Percentiles rank a stretch among this genome's conserved stretches.
phyloP scores from a whole-genome alignment of 257 asterid genomes.

The Nicotiana paniculata region DNA sequence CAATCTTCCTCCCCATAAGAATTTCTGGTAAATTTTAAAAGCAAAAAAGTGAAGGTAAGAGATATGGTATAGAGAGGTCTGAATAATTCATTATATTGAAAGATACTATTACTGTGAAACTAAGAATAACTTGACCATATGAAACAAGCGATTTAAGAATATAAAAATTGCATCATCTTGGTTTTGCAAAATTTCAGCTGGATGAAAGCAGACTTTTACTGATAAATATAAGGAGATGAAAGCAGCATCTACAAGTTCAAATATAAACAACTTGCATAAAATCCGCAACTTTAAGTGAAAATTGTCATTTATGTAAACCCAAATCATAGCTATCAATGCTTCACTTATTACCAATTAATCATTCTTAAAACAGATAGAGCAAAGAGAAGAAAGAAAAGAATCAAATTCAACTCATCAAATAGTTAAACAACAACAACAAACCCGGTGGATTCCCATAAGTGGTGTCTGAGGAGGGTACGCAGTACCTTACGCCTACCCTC shows the following conservation, averaged over 20 bases:
- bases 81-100: background rate
- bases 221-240: background rate
- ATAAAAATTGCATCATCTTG: background rate
- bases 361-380: background rate
- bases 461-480: no score
- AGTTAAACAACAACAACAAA: background rate
- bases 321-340: background rate
- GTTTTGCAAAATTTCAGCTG: background rate
- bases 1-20: constrained; percentile 87
- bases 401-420: background rate
- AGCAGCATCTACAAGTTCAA: background rate
- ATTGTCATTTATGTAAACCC: background rate
- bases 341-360: background rate
- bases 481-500: no score
- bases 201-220: background rate
- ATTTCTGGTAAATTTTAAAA: constrained; percentile 49
- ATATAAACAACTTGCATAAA: background rate
- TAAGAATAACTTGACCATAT: background rate
- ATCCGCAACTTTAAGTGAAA: background rate
- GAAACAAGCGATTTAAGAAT: background rate
- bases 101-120: background rate
- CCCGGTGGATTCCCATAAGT: no score
- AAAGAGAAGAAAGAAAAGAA: background rate
- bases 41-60: constrained; percentile 3
- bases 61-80: background rate